Evolutionary conservation across 148 eudicot species (phyloP), one percentile per base, ranked within the genome.

Genomic region (Rhododendron henanense): DNA sequence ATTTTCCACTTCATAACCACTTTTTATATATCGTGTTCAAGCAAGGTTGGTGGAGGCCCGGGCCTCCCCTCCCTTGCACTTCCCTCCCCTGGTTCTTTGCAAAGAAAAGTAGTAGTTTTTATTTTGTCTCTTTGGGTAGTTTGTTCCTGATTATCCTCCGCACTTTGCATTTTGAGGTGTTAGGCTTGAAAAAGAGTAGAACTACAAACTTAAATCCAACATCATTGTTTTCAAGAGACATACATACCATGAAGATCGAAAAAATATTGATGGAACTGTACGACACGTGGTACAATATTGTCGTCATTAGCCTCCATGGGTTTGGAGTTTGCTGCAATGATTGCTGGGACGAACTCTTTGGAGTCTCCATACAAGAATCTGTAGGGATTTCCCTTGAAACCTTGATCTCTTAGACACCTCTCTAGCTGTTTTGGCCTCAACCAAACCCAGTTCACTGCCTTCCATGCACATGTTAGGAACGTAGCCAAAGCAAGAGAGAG

Each of bases 341-440:
- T 78, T 39, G 18, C n/a, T 2, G 51, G 74, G 53, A 85, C 25
- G n/a, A 86, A 44, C 44, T 88, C 89, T 74, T 45, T 81, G 35
- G 83, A 35, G 88, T 90, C 90, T 28, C 92, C 92, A 23, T 85
- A 31, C n/a, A 87, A 73, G 8, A 87, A 45, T 71, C 79, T 82
- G 86, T 90, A 90, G 6, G 89, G 76, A 81, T 88, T 88, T 15
- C 90, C 91, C 37, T 85, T 78, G 23, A 88, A 81, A 51, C 91
- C 91, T 83, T 88, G 91, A 78, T 83, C 47, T 87, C 89, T 86
- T 21, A 90, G 73, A 13, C 44, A 53, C 83, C 41, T 88, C 83
- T 90, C 90, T 37, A 88, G 78, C 74, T 73, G 83, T 87, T 76
- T 88, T 18, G 88, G 91, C 57, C 82, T 88, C 39, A 90, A 79